Evolutionary conservation across 2,329 filamentous ascomycete species (phyloP).

Genomic region (Beauveria sp.): DNA sequence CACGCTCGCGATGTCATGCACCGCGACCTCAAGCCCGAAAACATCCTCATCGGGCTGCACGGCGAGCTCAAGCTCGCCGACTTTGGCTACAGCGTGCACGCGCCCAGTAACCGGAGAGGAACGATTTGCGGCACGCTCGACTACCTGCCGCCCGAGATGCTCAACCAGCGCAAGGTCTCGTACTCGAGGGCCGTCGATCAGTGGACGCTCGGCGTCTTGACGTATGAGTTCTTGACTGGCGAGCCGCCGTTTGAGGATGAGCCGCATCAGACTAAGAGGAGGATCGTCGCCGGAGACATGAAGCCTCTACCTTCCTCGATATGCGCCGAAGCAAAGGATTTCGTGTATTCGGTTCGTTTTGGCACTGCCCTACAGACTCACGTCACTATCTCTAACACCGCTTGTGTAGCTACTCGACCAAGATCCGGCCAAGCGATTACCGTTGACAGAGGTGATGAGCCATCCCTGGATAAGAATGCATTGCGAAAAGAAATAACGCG

Average conservation of each 20-base stretch:
- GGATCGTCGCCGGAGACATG: slow-evolving; percentile 18
- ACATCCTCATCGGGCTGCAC: slow-evolving; percentile 24
- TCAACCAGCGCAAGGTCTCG: slow-evolving; percentile 3
- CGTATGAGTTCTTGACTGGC: slow-evolving; percentile 19
- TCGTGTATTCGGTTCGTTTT: slow-evolving; percentile 15
- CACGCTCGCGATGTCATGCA: slow-evolving; percentile 91
- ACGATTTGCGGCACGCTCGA: slow-evolving; percentile 23
- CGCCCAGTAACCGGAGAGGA: slow-evolving; percentile 16
- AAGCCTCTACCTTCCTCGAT: slow-evolving; percentile 16
- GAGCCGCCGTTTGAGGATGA: slow-evolving; percentile 20
- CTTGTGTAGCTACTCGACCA: slow-evolving; percentile 14
- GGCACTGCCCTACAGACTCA: not conserved
- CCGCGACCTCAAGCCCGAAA: slow-evolving; percentile 62
- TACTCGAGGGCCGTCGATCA: slow-evolving; percentile 17
- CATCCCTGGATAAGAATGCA: slow-evolving; percentile 19
- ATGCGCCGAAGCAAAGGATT: slow-evolving; percentile 14
- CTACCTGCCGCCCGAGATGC: slow-evolving; percentile 23
- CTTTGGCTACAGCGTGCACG: slow-evolving; percentile 24
- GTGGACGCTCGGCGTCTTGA: slow-evolving; percentile 20
- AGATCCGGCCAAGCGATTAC: slow-evolving; percentile 16
- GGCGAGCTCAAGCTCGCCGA: slow-evolving; percentile 23
- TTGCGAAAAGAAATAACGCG: slow-evolving; percentile 9
- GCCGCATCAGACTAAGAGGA: slow-evolving; percentile 14
- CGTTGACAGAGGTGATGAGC: slow-evolving; percentile 13
- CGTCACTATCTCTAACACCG: not conserved